phyloP scores from a whole-genome alignment of 331 rosid genomes.

The Erythrophleum ivorense region DNA sequence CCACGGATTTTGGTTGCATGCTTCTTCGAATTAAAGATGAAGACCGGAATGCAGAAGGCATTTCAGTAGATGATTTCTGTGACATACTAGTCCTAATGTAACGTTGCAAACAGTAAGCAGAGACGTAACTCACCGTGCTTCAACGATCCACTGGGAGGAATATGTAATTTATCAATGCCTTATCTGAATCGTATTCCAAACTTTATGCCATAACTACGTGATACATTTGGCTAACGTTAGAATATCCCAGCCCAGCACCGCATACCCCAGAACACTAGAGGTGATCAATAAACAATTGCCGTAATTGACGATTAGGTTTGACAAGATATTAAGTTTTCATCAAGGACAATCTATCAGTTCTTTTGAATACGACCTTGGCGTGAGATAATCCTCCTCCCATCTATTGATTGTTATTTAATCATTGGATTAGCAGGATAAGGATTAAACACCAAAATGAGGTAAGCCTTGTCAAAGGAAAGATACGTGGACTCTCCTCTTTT shows the following conservation, averaged over 20 bases:
- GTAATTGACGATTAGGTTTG: not conserved
- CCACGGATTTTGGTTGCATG: not conserved
- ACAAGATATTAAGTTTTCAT: not conserved
- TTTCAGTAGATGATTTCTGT: not conserved
- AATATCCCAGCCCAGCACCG: slow-evolving; percentile 6
- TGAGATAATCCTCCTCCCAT: not conserved
- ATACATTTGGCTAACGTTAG: slow-evolving; percentile 3
- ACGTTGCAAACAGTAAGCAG: not conserved
- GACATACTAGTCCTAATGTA: no score
- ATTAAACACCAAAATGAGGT: not conserved
- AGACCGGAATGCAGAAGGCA: not conserved
- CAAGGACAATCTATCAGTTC: not conserved
- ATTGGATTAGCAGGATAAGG: not conserved
- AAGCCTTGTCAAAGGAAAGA: not conserved
- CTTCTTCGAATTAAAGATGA: not conserved
- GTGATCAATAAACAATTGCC: not conserved
- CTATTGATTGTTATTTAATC: not conserved
- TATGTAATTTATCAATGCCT: not conserved
- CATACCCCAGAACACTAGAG: not conserved
- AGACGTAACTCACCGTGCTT: slow-evolving; percentile 5
- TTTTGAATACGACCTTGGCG: not conserved
- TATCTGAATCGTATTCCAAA: slow-evolving; percentile 10
- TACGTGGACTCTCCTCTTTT: not conserved
- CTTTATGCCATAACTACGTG: not conserved
- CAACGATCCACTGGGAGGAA: not conserved